Conservation (phyloP, 1,284 basidiomycete species). For the Cryptococcus wingfieldii region DNA sequence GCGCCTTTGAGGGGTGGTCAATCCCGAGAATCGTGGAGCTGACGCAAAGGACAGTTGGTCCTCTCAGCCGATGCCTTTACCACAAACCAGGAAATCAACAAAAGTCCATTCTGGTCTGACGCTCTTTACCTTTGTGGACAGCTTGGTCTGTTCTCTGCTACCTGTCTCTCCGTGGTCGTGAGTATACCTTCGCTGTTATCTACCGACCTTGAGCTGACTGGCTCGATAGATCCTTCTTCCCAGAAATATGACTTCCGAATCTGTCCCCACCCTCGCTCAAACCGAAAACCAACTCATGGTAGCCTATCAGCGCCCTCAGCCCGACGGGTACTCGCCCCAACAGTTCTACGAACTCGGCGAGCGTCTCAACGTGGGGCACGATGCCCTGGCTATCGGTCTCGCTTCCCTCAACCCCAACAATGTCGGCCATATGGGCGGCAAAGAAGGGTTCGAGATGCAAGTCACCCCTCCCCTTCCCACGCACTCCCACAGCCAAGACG, state of each 20-base stretch:
- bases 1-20: neutral
- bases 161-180: conserved; percentile 28
- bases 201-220: neutral
- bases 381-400: conserved; percentile 10
- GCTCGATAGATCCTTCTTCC: conserved; percentile 29
- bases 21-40: neutral
- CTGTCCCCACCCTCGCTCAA: conserved; percentile 12
- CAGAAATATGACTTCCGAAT: conserved; percentile 31
- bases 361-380: conserved; percentile 24
- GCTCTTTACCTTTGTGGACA: conserved; percentile 17
- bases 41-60: conserved; percentile 14
- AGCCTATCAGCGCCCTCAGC: conserved; percentile 16
- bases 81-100: conserved; percentile 19
- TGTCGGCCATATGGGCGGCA: neutral
- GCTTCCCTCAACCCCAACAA: neutral
- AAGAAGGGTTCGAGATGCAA: conserved; percentile 9
- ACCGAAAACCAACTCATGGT: conserved; percentile 18
- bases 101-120: conserved; percentile 24
- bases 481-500: neutral
- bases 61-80: conserved; percentile 27
- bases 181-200: conserved; percentile 5
- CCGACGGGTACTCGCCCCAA: conserved; percentile 9
- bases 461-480: neutral
- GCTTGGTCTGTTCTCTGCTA: conserved; percentile 25
- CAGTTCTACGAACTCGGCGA: conserved; percentile 24